A percentile compares a stretch with the other conserved stretches of the same genome.
phyloP scores from a whole-genome alignment of 73 alveolate genomes.

The Paramecium pentaurelia region DNA sequence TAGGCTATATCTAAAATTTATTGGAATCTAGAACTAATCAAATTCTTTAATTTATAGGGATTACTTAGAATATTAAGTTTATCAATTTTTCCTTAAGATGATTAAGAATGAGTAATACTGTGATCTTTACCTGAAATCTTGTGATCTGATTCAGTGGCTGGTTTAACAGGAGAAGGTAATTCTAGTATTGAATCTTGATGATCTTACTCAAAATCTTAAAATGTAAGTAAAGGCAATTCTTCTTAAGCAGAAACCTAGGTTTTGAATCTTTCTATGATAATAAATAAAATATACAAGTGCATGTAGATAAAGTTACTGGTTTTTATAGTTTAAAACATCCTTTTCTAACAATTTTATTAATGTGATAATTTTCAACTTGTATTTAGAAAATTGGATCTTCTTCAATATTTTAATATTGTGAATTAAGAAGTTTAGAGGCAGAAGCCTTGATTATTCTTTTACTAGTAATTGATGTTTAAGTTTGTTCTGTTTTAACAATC shows the following conservation, averaged over 20 bases:
- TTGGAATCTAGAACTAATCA: not conserved
- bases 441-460: not conserved
- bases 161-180: not conserved
- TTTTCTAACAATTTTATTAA: not conserved
- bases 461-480: not conserved
- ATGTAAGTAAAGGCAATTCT: not conserved
- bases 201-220: not conserved
- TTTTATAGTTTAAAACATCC: not conserved
- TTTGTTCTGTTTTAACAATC: not conserved
- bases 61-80: not conserved
- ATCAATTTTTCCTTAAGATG: not conserved
- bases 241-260: not conserved
- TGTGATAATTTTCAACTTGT: conserved; percentile 29
- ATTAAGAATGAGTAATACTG: not conserved
- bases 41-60: conserved; percentile 27
- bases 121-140: not conserved
- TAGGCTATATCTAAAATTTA: not conserved
- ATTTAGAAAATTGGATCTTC: conserved; percentile 27
- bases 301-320: not conserved
- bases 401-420: not conserved
- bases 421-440: not conserved
- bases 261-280: not conserved
- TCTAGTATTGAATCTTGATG: not conserved
- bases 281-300: not conserved
- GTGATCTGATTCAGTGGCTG: not conserved